Percentiles rank a stretch among this genome's conserved stretches.
Conservation (phyloP, 225 moss, liverwort and hornwort genomes). For the Straminergon stramineum region DNA sequence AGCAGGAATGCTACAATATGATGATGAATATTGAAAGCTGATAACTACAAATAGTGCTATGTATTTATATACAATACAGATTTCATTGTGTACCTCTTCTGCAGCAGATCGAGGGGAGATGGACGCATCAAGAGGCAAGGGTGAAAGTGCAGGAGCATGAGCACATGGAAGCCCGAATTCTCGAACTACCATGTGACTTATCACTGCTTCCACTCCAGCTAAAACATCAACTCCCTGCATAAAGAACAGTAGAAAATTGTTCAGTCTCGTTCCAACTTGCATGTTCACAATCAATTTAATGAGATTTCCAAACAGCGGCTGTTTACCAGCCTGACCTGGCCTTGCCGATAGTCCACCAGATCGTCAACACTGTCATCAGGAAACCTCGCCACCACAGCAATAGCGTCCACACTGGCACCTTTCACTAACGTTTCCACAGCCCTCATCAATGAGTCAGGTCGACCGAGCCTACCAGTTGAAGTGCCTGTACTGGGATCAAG, state of each 20-base stretch:
- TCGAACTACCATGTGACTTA: conserved; percentile 86
- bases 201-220: conserved; percentile 92
- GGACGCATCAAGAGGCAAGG: conserved; percentile 68
- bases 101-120: conserved; percentile 87
- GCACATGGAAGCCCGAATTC: conserved; percentile 80
- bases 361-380: conserved; percentile 82
- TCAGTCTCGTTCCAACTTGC: not conserved
- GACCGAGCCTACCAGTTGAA: conserved; percentile 77
- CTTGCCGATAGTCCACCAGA: conserved; percentile 78
- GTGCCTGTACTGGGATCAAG: conserved; percentile 63
- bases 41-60: not conserved
- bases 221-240: conserved; percentile 84
- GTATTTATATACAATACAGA: not conserved
- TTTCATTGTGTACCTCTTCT: conserved; percentile 52
- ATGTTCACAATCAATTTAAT: not conserved
- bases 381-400: conserved; percentile 86
- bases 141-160: conserved; percentile 82
- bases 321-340: conserved; percentile 40
- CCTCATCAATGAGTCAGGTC: conserved; percentile 77
- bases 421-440: conserved; percentile 62
- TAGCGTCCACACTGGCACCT: conserved; percentile 59
- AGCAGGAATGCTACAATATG: not conserved
- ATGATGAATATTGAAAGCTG: not conserved
- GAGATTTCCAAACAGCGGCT: not conserved
- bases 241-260: not conserved